Conservation (phyloP, 139 green algal species). For the Picochlorum costavermella region DNA sequence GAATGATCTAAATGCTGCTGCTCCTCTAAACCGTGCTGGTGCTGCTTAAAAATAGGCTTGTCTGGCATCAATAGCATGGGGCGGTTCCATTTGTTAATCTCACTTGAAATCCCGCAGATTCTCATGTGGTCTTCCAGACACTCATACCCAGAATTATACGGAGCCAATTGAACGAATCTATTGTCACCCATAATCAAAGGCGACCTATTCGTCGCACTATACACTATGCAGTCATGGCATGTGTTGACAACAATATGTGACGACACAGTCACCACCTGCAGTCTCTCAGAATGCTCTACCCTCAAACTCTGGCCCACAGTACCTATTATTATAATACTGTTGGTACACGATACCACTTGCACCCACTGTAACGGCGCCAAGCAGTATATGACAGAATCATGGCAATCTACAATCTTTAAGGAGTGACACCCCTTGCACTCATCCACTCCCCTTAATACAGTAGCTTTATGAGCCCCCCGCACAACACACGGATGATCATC, state of each 20-base stretch:
- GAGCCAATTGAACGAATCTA: constrained; percentile 69
- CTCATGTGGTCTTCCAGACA: constrained; percentile 51
- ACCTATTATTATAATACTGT: constrained; percentile 74
- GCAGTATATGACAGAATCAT: constrained; percentile 76
- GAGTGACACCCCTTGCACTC: constrained; percentile 14
- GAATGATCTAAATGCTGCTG: neutral
- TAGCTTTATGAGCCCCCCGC: constrained; percentile 56
- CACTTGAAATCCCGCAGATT: constrained; percentile 42
- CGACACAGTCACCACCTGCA: constrained; percentile 52
- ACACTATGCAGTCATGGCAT: constrained; percentile 78
- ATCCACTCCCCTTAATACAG: constrained; percentile 67
- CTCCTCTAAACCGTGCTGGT: constrained; percentile 21
- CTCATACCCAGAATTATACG: constrained; percentile 72
- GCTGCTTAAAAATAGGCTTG: constrained; percentile 17
- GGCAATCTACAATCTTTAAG: constrained; percentile 64
- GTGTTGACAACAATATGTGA: constrained; percentile 45
- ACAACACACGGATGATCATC: constrained; percentile 19
- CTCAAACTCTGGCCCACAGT: constrained; percentile 55
- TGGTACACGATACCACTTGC: constrained; percentile 61
- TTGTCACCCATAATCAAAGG: constrained; percentile 68
- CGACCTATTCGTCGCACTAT: constrained; percentile 60
- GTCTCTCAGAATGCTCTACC: constrained; percentile 71
- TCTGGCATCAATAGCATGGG: constrained; percentile 47
- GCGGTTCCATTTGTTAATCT: constrained; percentile 57
- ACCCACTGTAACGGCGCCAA: constrained; percentile 67